A percentile compares a stretch with the other conserved stretches of the same genome.
Conservation (phyloP, 352 stramenopile genomes). For the Labyrinthula sp. region DNA sequence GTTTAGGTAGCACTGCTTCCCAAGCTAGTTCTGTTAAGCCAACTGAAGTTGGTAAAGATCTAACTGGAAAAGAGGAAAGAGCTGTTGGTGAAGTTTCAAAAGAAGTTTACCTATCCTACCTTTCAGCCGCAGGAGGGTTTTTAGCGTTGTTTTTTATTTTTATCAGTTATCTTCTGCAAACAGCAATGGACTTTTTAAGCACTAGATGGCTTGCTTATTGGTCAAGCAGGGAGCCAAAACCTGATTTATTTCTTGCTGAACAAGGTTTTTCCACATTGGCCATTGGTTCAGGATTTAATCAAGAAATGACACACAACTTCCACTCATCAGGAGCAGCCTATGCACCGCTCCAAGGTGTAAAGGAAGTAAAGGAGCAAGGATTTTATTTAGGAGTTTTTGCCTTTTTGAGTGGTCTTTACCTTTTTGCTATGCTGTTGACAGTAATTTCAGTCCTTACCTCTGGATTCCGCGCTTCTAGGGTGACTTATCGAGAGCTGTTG, state of each 20-base stretch:
- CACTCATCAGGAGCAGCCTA: too few species aligned
- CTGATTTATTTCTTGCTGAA: too few species aligned
- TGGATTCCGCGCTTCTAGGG: conserved; percentile 37
- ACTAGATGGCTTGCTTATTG: conserved; percentile 26
- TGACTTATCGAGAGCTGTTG: conserved; percentile 45
- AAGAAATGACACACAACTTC: too few species aligned
- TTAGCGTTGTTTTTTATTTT: conserved; percentile 3
- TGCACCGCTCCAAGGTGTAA: too few species aligned
- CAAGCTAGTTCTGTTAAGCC: background rate
- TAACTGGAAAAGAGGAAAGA: conserved; percentile 25
- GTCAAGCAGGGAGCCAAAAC: too few species aligned
- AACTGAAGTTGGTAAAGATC: conserved; percentile 4
- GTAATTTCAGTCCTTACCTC: conserved; percentile 1
- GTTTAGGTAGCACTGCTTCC: conserved; percentile 18
- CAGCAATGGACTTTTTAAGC: conserved; percentile 9
- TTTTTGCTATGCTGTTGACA: too few species aligned
- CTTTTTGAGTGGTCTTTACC: background rate
- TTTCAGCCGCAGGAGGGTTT: conserved; percentile 10
- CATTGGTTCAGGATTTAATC: too few species aligned
- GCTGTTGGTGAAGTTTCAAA: conserved; percentile 14
- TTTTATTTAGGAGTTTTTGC: conserved; percentile 23
- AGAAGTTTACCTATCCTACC: conserved; percentile 18
- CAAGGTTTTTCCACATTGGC: too few species aligned
- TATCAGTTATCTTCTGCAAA: conserved; percentile 5
- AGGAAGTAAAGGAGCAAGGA: too few species aligned